Evolutionary conservation across 1,284 basidiomycete species (phyloP).

Genomic region (Trichosporon sp.): DNA sequence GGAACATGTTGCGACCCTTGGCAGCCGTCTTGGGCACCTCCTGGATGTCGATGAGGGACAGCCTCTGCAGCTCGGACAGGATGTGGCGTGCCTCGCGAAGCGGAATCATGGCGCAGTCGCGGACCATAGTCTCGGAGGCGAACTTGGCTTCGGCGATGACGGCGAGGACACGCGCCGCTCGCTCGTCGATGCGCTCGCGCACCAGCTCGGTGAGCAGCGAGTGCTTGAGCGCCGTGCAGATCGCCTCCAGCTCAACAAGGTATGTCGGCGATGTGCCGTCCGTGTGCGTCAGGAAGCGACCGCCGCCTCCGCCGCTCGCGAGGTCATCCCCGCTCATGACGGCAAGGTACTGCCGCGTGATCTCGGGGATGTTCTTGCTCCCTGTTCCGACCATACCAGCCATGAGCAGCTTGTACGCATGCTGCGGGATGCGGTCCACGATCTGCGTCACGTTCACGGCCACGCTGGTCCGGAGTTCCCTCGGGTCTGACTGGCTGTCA

Average conservation of each 20-base stretch:
- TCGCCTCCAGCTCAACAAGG: conserved; percentile 73
- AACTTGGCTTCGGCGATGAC: conserved; percentile 84
- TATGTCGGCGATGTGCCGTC: conserved; percentile 55
- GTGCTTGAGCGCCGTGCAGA: conserved; percentile 64
- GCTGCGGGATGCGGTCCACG: conserved; percentile 25
- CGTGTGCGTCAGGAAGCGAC: conserved; percentile 56
- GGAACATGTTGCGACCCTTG: conserved; percentile 58
- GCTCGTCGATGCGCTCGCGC: conserved; percentile 75
- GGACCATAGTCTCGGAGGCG: conserved; percentile 93
- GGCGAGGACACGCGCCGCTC: conserved; percentile 76
- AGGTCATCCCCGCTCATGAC: conserved; percentile 39
- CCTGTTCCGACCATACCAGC: conserved; percentile 29
- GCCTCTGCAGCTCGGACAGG: conserved; percentile 68
- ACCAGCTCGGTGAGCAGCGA: conserved; percentile 73
- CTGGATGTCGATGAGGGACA: conserved; percentile 77
- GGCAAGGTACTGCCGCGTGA: conserved; percentile 33
- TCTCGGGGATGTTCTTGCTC: conserved; percentile 26
- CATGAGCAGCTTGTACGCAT: conserved; percentile 22
- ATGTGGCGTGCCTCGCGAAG: conserved; percentile 78
- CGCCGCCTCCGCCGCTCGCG: conserved; percentile 16
- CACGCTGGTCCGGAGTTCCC: conserved; percentile 28
- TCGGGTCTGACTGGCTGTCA: conserved; percentile 52
- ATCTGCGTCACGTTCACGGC: conserved; percentile 32
- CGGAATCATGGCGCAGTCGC: conserved; percentile 86
- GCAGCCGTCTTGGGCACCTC: conserved; percentile 84